Base-by-base conservation (phyloP, 2,329 filamentous ascomycete genomes). In the Huntiella abstrusa region DNA sequence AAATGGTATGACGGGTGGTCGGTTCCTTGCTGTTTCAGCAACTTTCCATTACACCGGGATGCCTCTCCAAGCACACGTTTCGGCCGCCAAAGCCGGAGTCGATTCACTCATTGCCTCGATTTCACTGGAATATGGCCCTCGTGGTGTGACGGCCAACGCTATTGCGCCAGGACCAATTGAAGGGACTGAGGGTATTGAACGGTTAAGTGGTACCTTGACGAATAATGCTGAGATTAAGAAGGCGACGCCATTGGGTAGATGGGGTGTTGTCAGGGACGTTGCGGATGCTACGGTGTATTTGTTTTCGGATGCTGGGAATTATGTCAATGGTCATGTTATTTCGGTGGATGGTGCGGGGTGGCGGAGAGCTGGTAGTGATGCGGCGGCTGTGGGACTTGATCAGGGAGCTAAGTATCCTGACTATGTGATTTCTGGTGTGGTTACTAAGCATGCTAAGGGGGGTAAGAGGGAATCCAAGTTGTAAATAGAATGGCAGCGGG, bases 221-320 rank as follows among this genome's bases (percentile, higher is more conserved):
- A 8, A 28, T 6, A 19, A 13, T n/a, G 16, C 45, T 19, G 45
- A 45, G 37, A 42, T 41, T 17, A 55, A 52, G 13, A 54, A 58
- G 37, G 55, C 58, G 5, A 71, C 93, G 34, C 91, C 91, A 0
- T 63, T 78, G 2, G 85, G 85, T 1, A 70, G 87, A 48, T 76
- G 77, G 60, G 91, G 88, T 5, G 73, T 73, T 1, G 75, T 93
- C 19, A 81, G 80, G 53, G 88, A 98, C 57, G 86, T 98, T 55
- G 82, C 86, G 0, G 88, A 98, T 61, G 83, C 88, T 1, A 95
- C 88, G 0, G 74, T 96, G 0, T 98, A 78, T 55, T 60, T 96
- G 47, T 91, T 95, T 58, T 83, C 81, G 40, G 83, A 93, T 40
- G 77, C 84, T 0, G 88, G 80, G 1, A 85, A 80, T 58, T 94